Base-by-base conservation (phyloP, 2,329 filamentous ascomycete genomes). In the Trichoderma sp. region DNA sequence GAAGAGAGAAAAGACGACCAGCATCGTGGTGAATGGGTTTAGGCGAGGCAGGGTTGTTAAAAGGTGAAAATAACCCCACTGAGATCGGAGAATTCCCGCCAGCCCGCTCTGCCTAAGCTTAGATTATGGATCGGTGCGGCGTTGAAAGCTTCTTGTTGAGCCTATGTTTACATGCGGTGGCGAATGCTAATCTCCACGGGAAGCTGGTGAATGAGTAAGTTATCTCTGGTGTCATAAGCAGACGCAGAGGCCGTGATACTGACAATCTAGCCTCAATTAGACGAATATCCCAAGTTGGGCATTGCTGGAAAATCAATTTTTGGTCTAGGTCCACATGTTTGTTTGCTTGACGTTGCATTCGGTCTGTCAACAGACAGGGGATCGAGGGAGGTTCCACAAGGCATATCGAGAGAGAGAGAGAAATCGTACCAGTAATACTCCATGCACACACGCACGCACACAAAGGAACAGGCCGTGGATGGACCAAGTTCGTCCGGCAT, bases 21-120 rank as follows among this genome's bases (percentile, higher is more conserved):
- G 24, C 38, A 24, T 63, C 12, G n/a, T 35, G 18, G 11, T 21
- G 18, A 9, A 29, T 18, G n/a, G 16, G 45, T 56, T 21, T 68
- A 35, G 45, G 12, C 27, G 65, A 33, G 41, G 41, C 45, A 53
- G 45, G 45, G 65, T 18, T 68, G 65, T 24, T 16, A 3, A 35
- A 63, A 45, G 29, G 31, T 33, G 27, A 41, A 38, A 21, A 63
- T 63, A 21, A 59, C 18, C 68, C 59, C 38, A 50, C 38, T n/a
- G 38, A 29, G 27, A 45, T 53, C 68, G 68, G 68, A 72, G 68
- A 72, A 21, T 62, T 72, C 59, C 68, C 11, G 27, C 45, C 29
- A 56, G 45, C 45, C 68, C 59, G 56, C 21, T n/a, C 27, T 14
- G 12, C 27, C 38, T 50, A 27, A 63, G 38, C 24, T 72, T 53